Evolutionary conservation across 2,329 filamentous ascomycete species (phyloP).

Genomic region (Aspergillus ustus): DNA sequence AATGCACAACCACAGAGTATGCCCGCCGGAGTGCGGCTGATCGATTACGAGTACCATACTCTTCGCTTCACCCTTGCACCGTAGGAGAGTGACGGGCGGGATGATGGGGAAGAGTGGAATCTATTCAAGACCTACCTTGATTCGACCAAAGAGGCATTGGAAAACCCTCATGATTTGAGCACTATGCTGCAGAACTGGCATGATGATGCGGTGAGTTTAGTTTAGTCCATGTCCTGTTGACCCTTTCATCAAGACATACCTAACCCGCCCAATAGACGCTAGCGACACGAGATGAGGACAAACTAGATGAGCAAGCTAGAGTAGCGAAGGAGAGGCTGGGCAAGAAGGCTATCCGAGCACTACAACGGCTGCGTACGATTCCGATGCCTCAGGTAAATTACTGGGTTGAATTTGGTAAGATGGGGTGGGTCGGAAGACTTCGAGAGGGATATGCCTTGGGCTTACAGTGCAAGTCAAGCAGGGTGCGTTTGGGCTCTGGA

Average conservation of each 20-base stretch:
- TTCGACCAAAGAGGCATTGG: not conserved
- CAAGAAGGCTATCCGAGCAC: constrained; percentile 4
- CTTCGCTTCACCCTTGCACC: not conserved
- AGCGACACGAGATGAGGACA: not conserved
- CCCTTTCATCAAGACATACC: not conserved
- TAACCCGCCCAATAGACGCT: not conserved
- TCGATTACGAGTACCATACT: not conserved
- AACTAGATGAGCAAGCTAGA: not conserved
- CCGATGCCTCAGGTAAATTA: not conserved
- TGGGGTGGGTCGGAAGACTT: too few relatives aligned
- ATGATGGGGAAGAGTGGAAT: constrained; percentile 14
- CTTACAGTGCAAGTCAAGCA: too few relatives aligned
- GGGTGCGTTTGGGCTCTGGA: too few relatives aligned
- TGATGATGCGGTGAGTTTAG: constrained; percentile 5
- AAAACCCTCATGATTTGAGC: constrained; percentile 11
- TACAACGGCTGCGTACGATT: not conserved
- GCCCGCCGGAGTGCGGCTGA: not conserved
- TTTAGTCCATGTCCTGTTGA: not conserved
- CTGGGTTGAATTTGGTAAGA: too few relatives aligned
- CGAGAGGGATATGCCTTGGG: too few relatives aligned
- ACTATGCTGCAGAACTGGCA: constrained; percentile 5
- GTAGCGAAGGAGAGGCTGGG: not conserved
- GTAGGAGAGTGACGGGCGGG: constrained; percentile 9
- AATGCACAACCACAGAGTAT: not conserved
- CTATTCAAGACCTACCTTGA: constrained; percentile 6